Percentiles rank a stretch among this genome's conserved stretches.
These are phyloP conservation scores for Tuber melanosporum DNA, from an alignment of 495 filamentous ascomycete genomes.

Conservation along the genomic window DNA sequence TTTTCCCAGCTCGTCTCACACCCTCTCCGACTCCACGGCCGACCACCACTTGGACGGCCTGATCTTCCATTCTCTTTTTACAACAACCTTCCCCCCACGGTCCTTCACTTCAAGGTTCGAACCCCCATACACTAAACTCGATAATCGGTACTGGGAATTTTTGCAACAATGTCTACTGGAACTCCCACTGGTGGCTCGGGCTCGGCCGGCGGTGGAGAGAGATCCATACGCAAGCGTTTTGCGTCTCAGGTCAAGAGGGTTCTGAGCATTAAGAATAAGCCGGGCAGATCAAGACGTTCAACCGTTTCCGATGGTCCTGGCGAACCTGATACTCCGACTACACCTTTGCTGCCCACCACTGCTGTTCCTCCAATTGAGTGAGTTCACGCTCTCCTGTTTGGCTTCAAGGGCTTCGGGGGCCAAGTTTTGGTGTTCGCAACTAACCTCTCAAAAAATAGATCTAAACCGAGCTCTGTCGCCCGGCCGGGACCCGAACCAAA, in stretches of 20 bases:
- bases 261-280: constrained; percentile 30
- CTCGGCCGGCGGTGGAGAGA: constrained; percentile 22
- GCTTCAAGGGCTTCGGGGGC: neutral
- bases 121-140: neutral
- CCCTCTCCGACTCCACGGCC: neutral
- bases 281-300: constrained; percentile 9
- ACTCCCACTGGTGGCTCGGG: constrained; percentile 9
- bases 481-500: constrained; percentile 12
- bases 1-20: neutral
- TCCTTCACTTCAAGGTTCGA: constrained; percentile 8
- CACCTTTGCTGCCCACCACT: neutral
- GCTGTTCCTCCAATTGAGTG: constrained; percentile 21
- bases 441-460: constrained; percentile 18
- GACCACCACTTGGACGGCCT: neutral
- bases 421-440: neutral
- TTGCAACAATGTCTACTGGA: constrained; percentile 27
- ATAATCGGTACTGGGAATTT: neutral
- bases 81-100: constrained; percentile 13
- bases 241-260: constrained; percentile 37
- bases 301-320: neutral
- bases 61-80: constrained; percentile 2
- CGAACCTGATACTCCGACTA: neutral
- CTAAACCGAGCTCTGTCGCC: neutral
- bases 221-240: constrained; percentile 34
- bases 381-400: neutral